Evolutionary conservation across 2,329 filamentous ascomycete genomes (phyloP), one percentile per base, ranked within the genome.

Genomic region (Leptoxyphium fumago): DNA sequence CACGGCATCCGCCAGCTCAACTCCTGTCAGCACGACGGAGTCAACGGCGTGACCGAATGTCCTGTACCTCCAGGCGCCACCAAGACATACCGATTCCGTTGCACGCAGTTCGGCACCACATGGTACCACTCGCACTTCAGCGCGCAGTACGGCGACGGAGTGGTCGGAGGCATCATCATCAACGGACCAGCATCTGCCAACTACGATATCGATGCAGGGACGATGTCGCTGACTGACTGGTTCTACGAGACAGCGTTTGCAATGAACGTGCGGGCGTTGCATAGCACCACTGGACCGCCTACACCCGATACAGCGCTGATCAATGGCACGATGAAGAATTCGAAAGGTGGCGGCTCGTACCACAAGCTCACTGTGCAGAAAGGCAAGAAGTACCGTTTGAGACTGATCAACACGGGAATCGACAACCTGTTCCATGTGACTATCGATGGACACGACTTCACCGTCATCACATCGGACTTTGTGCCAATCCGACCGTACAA

Each of bases 1-100:
- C 77, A 80, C 50, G 78, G 75, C 15, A 63, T 81, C 17, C 69
- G 72, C 10, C 76, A 80, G 51, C 61, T 70, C 45, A 62, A 67
- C 53, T 73, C 66, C 17, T 72, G 70, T 50, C 62, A 71, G 45
- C 64, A 72, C 40, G 76, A 80, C 49, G 77, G 77, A 43, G 74
- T 77, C 2, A 62, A 62, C 39, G 67, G 66, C 41, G 52, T 66
- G 5, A 65, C 63, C 1, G 63, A 67, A 50, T 68, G 65, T 45
- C 70, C 71, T 0, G 62, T 70, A 17, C 63, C 74, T 0, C 70
- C 72, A 0, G 72, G 72, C 0, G 50, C 68, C 4, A 64, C 63
- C 1, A 64, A 67, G 29, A 74, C 69, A 1, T 82, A 82, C 57
- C 67, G 56, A 2, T 80, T 72, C 62, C 64, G 64, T 30, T 72